Base-by-base conservation (phyloP, 2,329 filamentous ascomycete genomes). In the Blastomyces silverae region DNA sequence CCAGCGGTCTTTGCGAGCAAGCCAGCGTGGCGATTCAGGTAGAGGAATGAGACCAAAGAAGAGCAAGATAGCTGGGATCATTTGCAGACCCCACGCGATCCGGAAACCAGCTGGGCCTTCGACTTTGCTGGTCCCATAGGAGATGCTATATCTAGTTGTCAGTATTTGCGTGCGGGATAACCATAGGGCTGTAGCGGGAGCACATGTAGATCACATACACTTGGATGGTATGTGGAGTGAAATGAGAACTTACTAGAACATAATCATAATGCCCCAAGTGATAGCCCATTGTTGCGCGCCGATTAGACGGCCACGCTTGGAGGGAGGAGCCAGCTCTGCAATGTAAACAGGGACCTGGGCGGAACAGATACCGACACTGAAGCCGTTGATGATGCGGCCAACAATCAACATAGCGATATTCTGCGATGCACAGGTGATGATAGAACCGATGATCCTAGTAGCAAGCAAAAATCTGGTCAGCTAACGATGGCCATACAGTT, bases 71-170 rank as follows among this genome's bases (percentile, higher is more conserved):
- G 82, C 85, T 0, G 86, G 86, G 56, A 88, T 73, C 72, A 86
- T 85, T 71, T 89, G 86, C 13, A 86, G 75, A 63, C 82, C 86
- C 86, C 86, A 89, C 13, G 87, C 85, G 2, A 86, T 80, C 46
- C 86, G 79, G 80, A 87, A 89, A 0, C 85, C 83, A 1, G 82
- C 79, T 0, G 82, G 74, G 13, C 70, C 76, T 64, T 74, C 71
- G 67, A 90, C 84, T 72, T 82, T 86, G 64, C 83, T 85, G 74
- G 84, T 85, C 28, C 86, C 89, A 71, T 77, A 78, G 28, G 83
- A 83, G 74, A 89, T 84, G 72, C 72, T 66, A 63, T 58, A n/a
- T 64, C 44, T 42, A 31, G 3, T 53, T 50, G 60, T 70, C 46
- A 69, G 58, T 10, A 48, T 57, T 39, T 39, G 10, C 37, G 37